A percentile compares a stretch with the other conserved stretches of the same genome.
phyloP scores from a whole-genome alignment of 805 yeast species.

The Myxozyma neotropica region DNA sequence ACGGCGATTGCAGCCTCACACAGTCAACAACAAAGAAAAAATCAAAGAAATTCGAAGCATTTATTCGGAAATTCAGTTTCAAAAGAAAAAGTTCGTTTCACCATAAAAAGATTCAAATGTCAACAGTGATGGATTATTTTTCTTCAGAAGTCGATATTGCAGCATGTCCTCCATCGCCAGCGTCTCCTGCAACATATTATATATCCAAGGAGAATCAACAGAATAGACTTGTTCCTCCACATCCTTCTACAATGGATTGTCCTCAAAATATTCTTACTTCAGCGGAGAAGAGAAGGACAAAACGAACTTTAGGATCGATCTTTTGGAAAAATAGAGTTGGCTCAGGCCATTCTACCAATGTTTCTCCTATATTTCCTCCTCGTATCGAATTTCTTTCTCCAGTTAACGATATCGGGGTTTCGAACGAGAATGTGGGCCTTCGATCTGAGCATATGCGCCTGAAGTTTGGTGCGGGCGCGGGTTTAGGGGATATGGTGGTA shows the following conservation, averaged over 20 bases:
- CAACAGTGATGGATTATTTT: neutral
- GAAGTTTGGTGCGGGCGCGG: no score
- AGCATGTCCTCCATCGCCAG: neutral
- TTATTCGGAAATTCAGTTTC: neutral
- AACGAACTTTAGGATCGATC: neutral
- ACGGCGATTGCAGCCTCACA: neutral
- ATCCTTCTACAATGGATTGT: neutral
- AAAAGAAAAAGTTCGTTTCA: neutral
- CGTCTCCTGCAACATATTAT: neutral
- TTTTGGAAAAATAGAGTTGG: neutral
- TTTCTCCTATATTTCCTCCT: neutral
- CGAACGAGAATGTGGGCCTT: neutral
- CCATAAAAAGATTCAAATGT: neutral
- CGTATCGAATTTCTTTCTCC: neutral
- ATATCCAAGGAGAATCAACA: neutral
- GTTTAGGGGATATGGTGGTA: no score
- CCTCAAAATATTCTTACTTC: neutral
- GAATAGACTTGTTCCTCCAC: neutral
- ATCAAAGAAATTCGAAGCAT: neutral
- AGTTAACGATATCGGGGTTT: neutral
- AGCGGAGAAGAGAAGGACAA: neutral
- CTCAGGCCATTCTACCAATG: neutral
- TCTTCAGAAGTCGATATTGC: neutral
- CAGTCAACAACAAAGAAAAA: neutral
- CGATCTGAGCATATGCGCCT: no score